These are phyloP conservation scores for Bonia amplexicaulis DNA, from an alignment of 176 grass and related monocot species.

Conservation along the genomic window DNA sequence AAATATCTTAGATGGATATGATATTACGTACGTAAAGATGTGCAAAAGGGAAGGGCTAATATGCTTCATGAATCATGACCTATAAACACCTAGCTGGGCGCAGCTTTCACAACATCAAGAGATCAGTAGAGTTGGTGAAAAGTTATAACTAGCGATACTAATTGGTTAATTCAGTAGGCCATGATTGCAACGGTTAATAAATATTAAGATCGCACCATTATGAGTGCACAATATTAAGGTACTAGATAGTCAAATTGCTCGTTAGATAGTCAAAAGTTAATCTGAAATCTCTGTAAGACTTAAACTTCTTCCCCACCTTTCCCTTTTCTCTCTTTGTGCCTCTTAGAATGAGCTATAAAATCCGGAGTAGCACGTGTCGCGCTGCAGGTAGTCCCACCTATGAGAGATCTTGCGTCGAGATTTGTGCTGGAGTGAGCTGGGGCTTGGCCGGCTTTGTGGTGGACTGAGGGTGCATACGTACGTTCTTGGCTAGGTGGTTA, in stretches of 20 bases:
- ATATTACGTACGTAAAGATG: neutral
- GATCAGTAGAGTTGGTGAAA: neutral
- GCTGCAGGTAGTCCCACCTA: neutral
- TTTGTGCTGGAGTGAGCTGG: neutral
- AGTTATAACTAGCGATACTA: neutral
- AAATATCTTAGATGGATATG: neutral
- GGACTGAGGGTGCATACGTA: neutral
- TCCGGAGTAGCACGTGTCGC: neutral
- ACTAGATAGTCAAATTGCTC: neutral
- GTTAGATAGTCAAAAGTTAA: no score
- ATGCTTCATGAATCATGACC: neutral
- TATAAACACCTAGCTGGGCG: neutral
- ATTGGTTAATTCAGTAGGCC: neutral
- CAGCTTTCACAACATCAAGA: neutral
- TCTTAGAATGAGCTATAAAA: neutral
- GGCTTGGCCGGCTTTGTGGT: neutral
- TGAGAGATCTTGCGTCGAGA: neutral
- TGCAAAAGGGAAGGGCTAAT: neutral
- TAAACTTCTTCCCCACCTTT: neutral
- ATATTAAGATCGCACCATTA: neutral
- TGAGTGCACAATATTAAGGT: no score
- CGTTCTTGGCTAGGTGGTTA: no score
- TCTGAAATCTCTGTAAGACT: neutral
- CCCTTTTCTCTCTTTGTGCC: neutral
- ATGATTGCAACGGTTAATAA: neutral